A percentile compares a stretch with the other conserved stretches of the same genome.
Conservation (phyloP, 2,329 filamentous ascomycete genomes). For the Ceratocystis papillata region DNA sequence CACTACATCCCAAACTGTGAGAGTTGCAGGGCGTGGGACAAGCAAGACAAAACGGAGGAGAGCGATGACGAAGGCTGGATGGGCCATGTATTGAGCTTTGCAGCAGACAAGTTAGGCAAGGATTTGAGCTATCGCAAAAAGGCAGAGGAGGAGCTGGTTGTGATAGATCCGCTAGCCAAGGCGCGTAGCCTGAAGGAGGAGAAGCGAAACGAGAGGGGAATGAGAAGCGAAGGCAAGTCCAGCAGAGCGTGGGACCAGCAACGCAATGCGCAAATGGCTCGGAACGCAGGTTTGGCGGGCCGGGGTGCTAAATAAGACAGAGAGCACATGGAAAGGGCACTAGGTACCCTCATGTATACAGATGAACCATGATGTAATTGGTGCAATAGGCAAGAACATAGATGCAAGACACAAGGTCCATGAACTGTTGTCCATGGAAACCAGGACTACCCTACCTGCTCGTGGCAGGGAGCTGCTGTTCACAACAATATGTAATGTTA, state of each 20-base stretch:
- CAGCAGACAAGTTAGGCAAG: slow-evolving; percentile 82
- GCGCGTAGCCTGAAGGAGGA: slow-evolving; percentile 60
- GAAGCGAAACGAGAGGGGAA: slow-evolving; percentile 49
- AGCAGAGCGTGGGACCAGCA: slow-evolving; percentile 49
- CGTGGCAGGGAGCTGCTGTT: background rate
- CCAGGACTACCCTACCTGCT: background rate
- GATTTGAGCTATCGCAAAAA: slow-evolving; percentile 83
- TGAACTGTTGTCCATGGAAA: background rate
- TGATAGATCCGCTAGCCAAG: slow-evolving; percentile 85
- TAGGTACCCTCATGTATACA: background rate
- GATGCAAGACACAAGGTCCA: too few species aligned
- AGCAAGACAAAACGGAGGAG: slow-evolving; percentile 42
- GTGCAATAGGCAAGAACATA: too few species aligned
- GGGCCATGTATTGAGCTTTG: slow-evolving; percentile 73
- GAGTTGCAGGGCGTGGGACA: slow-evolving; percentile 78
- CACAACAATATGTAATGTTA: background rate
- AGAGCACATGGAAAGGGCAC: background rate
- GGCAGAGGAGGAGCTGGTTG: slow-evolving; percentile 79
- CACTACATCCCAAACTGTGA: slow-evolving; percentile 96
- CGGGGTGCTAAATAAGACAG: slow-evolving; percentile 42
- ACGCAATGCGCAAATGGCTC: slow-evolving; percentile 46
- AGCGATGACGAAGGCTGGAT: slow-evolving; percentile 60
- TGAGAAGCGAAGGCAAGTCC: slow-evolving; percentile 39
- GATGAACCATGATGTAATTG: too few species aligned
- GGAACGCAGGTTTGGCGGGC: slow-evolving; percentile 43